Conservation (phyloP, 768 basidiomycete genomes). For the Lactarius deliciosus region DNA sequence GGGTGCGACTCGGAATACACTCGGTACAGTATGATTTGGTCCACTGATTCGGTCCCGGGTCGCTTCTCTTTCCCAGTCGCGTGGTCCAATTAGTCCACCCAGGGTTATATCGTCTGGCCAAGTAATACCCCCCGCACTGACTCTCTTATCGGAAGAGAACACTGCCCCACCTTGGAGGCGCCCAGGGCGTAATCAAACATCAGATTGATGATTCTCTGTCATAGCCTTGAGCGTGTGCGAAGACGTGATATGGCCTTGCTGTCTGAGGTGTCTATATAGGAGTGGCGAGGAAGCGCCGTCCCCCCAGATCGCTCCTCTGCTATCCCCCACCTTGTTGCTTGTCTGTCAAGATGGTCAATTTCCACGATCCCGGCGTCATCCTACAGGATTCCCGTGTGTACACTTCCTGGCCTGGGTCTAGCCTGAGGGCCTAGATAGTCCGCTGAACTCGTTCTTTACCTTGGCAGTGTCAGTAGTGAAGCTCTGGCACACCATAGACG, state of each 20-base stretch:
- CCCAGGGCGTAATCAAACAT: neutral
- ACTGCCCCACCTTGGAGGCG: neutral
- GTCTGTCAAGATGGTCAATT: slow-evolving; percentile 10
- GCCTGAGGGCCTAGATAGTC: neutral
- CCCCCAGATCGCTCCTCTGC: neutral
- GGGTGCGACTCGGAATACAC: no score
- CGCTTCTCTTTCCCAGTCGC: neutral
- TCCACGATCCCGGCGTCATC: neutral
- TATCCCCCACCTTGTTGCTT: neutral
- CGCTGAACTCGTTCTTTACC: neutral
- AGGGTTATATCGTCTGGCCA: neutral
- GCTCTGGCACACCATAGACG: slow-evolving; percentile 13
- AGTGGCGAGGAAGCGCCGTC: neutral
- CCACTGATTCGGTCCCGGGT: neutral
- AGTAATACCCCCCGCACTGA: neutral
- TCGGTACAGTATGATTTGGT: no score
- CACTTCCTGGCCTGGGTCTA: neutral
- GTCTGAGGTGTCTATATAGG: neutral
- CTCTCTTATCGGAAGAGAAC: neutral
- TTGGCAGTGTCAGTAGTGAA: slow-evolving; percentile 3
- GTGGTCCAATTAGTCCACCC: neutral
- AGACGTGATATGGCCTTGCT: neutral
- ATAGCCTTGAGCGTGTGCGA: neutral
- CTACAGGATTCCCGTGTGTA: slow-evolving; percentile 1
- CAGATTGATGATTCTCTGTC: neutral